Percentiles rank a stretch among this genome's conserved stretches.
phyloP scores from a whole-genome alignment of 352 stramenopile species.

The Pythium volutum region DNA sequence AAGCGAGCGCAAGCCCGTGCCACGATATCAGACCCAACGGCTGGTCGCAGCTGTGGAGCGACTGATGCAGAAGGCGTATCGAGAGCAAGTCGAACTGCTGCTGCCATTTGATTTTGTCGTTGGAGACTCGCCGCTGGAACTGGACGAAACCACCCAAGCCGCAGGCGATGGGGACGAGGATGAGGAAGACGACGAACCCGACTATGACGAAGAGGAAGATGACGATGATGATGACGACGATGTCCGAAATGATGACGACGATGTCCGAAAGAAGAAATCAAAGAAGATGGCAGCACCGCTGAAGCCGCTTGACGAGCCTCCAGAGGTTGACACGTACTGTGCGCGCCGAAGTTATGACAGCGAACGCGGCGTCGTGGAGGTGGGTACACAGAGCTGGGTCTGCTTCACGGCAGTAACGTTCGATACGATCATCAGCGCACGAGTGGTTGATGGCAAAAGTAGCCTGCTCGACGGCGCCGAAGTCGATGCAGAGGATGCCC shows the following conservation, averaged over 20 bases:
- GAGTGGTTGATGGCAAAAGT: slow-evolving; percentile 13
- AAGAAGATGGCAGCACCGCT: neutral
- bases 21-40: slow-evolving; percentile 2
- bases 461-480: slow-evolving; percentile 12
- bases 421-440: neutral
- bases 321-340: slow-evolving; percentile 17
- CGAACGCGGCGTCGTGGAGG: slow-evolving; percentile 11
- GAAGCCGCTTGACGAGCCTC: slow-evolving; percentile 19
- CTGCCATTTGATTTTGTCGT: slow-evolving; percentile 66
- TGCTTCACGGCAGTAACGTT: slow-evolving; percentile 10
- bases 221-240: slow-evolving; percentile 32
- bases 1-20: slow-evolving; percentile 7
- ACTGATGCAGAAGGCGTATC: slow-evolving; percentile 61
- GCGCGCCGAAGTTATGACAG: slow-evolving; percentile 14
- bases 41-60: slow-evolving; percentile 41
- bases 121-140: slow-evolving; percentile 43
- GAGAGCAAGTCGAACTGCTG: slow-evolving; percentile 49
- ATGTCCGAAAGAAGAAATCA: slow-evolving; percentile 21
- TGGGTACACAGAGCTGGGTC: slow-evolving; percentile 8
- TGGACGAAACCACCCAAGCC: neutral
- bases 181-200: slow-evolving; percentile 34
- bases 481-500: slow-evolving; percentile 2
- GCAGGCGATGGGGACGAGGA: slow-evolving; percentile 25
- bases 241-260: slow-evolving; percentile 26
- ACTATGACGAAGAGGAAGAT: slow-evolving; percentile 39